Evolutionary conservation across 2,329 filamentous ascomycete species (phyloP), one percentile per base, ranked within the genome.

Genomic region (Karstenula rhodostoma): DNA sequence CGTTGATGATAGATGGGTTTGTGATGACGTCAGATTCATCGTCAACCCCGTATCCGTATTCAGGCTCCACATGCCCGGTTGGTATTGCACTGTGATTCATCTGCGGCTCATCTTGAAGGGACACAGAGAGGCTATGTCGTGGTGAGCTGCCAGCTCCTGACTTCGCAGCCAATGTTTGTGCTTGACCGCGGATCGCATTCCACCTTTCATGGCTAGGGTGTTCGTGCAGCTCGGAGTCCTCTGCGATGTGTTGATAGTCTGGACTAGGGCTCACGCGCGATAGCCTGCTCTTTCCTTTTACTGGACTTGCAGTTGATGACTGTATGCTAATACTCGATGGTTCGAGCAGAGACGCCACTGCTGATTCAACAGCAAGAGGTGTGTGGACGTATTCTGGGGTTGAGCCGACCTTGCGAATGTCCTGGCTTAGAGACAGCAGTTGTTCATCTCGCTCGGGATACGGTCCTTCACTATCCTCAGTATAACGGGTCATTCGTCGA

Each of bases 321-420:
- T 72, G 76, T 48, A 78, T 72, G 47, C 80, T 94, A 56, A 97
- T 74, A 13, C 90, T 86, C 2, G 93, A 96, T 0, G 93, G 94
- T 19, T 93, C 92, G 68, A 95, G 90, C 7, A 98, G 82, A 17
- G 94, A 97, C 8, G 94, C 94, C 12, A 98, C 94, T 10, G 91
- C 91, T 15, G 94, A 97, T 77, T 97, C 94, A 0, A 96, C 89
- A 2, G 86, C 92, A 35, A 88, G 73, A 1, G 87, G 87, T 1
- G 87, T 89, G 68, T 93, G 88, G 3, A 96, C 85, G 71, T 93
- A 90, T 66, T 92, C 85, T 1, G 93, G 90, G 67, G 92, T 96
- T 12, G 89, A 88, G 44, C 86, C 90, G 49, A 93, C 80, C 22
- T 86, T 87, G 32, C 86, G 87, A 27, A 97, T 87, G 58, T 91